Base-by-base conservation (phyloP, 2,329 filamentous ascomycete genomes). In the Colletotrichum coccodes region DNA sequence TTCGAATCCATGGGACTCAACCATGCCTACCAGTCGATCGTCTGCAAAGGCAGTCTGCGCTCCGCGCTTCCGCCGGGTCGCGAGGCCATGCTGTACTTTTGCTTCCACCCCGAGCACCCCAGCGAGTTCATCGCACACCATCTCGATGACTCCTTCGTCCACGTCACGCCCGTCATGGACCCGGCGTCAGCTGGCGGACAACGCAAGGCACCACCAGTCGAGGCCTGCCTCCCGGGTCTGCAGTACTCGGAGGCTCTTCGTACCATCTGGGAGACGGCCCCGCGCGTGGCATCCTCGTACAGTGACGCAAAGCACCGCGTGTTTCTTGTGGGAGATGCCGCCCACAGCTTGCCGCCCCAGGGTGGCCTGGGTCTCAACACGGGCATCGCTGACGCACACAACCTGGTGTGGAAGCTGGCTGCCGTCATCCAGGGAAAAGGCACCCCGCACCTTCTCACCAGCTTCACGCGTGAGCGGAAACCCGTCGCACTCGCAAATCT, bases 321-420 rank as follows among this genome's bases (percentile, higher is more conserved):
- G 28, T 67, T 67, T n/a, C 77, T 89, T 0, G 86, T 84, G 7
- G 87, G 87, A 3, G 88, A 90, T 63, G 86, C 87, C 0, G 86
- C 85, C 0, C 87, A 90, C 62, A 86, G 86, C 3, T 86, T 89
- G 65, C 86, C 81, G 1, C 85, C 86, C 40, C 85, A 86, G 9
- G 87, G 86, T 0, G 87, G 86, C 0, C 87, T 89, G 70, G 87
- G 88, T 0, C 81, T 89, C 72, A 90, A 90, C 71, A 89, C 87
- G 0, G 87, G 87, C 4, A 82, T 89, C 36, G 83, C 85, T 6
- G 87, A 89, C 73, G 85, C 86, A 0, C 84, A 88, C 32, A 86
- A 84, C 49, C 73, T 89, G 1, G 82, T 82, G 9, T 89, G 87
- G 86, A 87, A 88, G 40, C 72, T 67, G 14, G 60, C 36, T 26